Conservation (phyloP, 2,329 filamentous ascomycete genomes). For the Aspergillus aculeatinus region DNA sequence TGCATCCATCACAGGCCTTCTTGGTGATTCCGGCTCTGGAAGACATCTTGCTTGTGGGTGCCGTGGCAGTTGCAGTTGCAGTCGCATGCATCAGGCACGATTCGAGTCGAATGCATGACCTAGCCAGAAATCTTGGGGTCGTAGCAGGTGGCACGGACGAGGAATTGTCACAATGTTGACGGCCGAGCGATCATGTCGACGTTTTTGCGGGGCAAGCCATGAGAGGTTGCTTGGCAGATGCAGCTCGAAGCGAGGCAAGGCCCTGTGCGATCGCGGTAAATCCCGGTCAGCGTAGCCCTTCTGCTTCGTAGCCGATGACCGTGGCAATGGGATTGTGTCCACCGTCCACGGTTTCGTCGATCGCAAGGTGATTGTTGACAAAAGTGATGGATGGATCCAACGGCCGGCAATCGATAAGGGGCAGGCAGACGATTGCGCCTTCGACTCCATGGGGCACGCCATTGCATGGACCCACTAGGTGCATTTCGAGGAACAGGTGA, state of each 20-base stretch:
- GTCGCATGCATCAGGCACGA: background rate
- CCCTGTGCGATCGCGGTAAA: background rate
- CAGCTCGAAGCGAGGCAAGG: conserved; percentile 1
- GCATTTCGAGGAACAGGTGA: background rate
- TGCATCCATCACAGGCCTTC: conserved; percentile 54
- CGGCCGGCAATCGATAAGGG: background rate
- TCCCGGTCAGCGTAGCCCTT: background rate
- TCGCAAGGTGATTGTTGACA: background rate
- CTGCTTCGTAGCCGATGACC: background rate
- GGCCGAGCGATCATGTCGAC: background rate
- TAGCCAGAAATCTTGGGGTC: background rate
- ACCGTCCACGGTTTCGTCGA: background rate
- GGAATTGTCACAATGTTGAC: background rate
- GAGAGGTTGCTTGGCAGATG: background rate
- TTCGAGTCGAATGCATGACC: background rate
- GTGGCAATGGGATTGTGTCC: background rate
- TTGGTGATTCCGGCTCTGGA: conserved; percentile 27
- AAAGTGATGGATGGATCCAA: conserved; percentile 1
- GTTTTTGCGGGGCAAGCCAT: conserved; percentile 5
- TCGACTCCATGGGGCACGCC: conserved; percentile 21
- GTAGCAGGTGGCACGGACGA: background rate
- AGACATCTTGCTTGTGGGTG: conserved; percentile 12
- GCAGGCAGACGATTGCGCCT: conserved; percentile 16
- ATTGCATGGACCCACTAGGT: conserved; percentile 15
- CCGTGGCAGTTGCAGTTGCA: background rate